Evolutionary conservation across 2,329 filamentous ascomycete genomes (phyloP).

Genomic region (Chaetomium strumarium): DNA sequence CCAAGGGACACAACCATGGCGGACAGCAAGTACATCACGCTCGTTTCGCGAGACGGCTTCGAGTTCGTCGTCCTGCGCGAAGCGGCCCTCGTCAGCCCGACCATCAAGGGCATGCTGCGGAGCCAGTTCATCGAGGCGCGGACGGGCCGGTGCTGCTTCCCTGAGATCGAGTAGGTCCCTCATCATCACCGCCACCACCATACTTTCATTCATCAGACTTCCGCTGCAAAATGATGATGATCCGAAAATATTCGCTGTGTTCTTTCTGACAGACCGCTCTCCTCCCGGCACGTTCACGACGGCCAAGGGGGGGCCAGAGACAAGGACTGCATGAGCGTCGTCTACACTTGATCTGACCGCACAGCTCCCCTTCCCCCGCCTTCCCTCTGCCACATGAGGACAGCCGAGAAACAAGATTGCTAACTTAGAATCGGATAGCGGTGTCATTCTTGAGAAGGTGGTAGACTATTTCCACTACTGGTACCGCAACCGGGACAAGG

Average conservation of each 20-base stretch:
- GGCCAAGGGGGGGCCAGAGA: slow-evolving; percentile 9
- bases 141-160: slow-evolving; percentile 59
- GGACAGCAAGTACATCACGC: slow-evolving; percentile 64
- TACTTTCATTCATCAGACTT: neutral
- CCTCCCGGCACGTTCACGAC: neutral
- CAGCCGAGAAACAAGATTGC: slow-evolving; percentile 4
- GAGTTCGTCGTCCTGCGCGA: slow-evolving; percentile 71
- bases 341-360: slow-evolving; percentile 61
- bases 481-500: slow-evolving; percentile 63
- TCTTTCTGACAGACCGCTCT: slow-evolving; percentile 43
- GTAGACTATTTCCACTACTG: slow-evolving; percentile 82
- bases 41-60: slow-evolving; percentile 69
- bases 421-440: slow-evolving; percentile 41
- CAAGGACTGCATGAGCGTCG: slow-evolving; percentile 44
- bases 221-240: slow-evolving; percentile 32
- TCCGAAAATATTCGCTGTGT: slow-evolving; percentile 34
- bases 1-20: slow-evolving; percentile 20
- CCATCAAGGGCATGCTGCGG: slow-evolving; percentile 68
- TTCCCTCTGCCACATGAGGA: neutral
- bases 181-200: slow-evolving; percentile 1
- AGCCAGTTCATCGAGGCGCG: slow-evolving; percentile 61
- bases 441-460: slow-evolving; percentile 69
- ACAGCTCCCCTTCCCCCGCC: neutral
- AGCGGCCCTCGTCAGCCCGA: slow-evolving; percentile 61
- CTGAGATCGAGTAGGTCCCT: slow-evolving; percentile 64